Conservation (phyloP, 257 asterid species). For the Solanum piurae region DNA sequence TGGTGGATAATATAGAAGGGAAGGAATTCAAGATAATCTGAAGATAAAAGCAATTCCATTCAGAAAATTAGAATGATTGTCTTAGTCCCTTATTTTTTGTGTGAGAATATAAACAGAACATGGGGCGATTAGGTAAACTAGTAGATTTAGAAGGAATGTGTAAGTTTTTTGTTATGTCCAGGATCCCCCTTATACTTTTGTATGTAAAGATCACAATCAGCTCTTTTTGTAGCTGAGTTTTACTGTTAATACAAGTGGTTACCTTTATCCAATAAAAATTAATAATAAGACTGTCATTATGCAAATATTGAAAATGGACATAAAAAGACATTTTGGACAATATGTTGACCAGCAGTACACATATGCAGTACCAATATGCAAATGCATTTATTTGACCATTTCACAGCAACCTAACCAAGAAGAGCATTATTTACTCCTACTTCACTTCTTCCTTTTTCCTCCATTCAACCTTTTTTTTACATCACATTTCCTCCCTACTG, state of each 20-base stretch:
- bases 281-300: neutral
- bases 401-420: neutral
- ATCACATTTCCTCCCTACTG: neutral
- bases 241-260: neutral
- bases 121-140: neutral
- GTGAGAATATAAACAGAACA: neutral
- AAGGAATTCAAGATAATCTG: neutral
- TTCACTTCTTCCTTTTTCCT: neutral
- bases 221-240: neutral
- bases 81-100: neutral
- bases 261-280: neutral
- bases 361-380: neutral
- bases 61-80: neutral
- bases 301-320: neutral
- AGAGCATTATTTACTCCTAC: neutral
- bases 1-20: neutral
- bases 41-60: neutral
- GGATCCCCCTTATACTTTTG: neutral
- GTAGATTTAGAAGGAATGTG: neutral
- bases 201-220: neutral
- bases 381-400: neutral
- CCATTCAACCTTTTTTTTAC: neutral
- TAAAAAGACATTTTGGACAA: neutral
- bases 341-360: neutral
- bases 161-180: neutral